These are phyloP conservation scores for Tilletia setariae DNA, from an alignment of 1,284 basidiomycete genomes.

Conservation along the genomic window DNA sequence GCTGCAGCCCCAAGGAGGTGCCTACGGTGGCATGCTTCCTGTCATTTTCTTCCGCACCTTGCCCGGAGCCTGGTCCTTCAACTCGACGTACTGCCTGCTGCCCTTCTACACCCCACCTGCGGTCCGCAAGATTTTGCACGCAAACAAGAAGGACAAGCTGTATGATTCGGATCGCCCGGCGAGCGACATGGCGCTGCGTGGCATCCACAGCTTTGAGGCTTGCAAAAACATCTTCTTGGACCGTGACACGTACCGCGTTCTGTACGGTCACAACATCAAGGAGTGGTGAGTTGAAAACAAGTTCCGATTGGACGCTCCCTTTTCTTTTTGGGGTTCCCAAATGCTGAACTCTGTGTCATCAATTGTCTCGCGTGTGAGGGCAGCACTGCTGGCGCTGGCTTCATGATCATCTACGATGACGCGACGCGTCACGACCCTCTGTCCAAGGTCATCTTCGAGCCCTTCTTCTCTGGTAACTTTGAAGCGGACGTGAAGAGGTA, in stretches of 20 bases:
- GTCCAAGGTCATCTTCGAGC: slow-evolving; percentile 16
- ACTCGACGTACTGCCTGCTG: slow-evolving; percentile 75
- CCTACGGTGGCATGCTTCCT: slow-evolving; percentile 58
- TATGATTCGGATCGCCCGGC: slow-evolving; percentile 59
- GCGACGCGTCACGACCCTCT: slow-evolving; percentile 21
- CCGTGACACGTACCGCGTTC: slow-evolving; percentile 32
- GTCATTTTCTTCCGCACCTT: slow-evolving; percentile 69
- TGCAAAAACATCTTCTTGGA: slow-evolving; percentile 56
- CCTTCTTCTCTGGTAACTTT: slow-evolving; percentile 24
- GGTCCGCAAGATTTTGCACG: slow-evolving; percentile 62
- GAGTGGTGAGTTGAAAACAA: slow-evolving; percentile 10
- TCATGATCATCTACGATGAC: slow-evolving; percentile 25
- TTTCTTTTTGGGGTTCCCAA: too few species aligned
- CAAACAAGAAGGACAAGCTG: slow-evolving; percentile 60
- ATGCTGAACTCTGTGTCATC: too few species aligned
- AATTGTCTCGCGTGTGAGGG: too few species aligned
- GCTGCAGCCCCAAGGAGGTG: slow-evolving; percentile 27
- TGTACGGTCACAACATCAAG: slow-evolving; percentile 23
- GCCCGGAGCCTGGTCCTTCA: slow-evolving; percentile 55
- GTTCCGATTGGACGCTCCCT: too few species aligned
- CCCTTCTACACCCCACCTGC: slow-evolving; percentile 68
- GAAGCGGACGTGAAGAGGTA: slow-evolving; percentile 21
- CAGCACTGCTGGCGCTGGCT: slow-evolving; percentile 16
- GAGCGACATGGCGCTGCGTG: slow-evolving; percentile 40
- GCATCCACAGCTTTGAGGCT: slow-evolving; percentile 60